phyloP scores from a whole-genome alignment of 768 basidiomycete genomes.

The Termitomyces sp. region DNA sequence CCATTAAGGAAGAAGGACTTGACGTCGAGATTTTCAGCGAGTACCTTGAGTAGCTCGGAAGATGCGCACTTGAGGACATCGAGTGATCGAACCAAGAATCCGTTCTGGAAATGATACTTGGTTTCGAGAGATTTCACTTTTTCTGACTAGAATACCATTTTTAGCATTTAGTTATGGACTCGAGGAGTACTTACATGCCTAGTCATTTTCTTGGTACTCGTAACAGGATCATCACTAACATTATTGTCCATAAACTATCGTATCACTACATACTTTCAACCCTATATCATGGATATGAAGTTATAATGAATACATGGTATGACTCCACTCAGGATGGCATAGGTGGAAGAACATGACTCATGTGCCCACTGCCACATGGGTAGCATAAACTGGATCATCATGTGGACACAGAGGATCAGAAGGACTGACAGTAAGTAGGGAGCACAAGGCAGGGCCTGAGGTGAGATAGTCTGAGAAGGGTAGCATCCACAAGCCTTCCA shows the following conservation, averaged over 20 bases:
- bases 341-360: too few relatives aligned
- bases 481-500: too few relatives aligned
- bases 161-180: not conserved
- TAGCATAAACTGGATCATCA: too few relatives aligned
- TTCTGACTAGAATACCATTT: not conserved
- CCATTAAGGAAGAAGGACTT: conserved; percentile 13
- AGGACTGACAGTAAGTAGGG: too few relatives aligned
- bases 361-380: too few relatives aligned
- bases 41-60: conserved; percentile 24
- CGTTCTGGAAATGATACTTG: conserved; percentile 22
- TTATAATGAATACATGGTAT: not conserved
- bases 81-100: conserved; percentile 15
- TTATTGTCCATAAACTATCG: not conserved
- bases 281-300: not conserved
- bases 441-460: too few relatives aligned
- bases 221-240: not conserved
- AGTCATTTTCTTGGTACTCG: not conserved
- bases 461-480: too few relatives aligned
- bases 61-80: conserved; percentile 8
- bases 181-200: not conserved
- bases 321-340: too few relatives aligned
- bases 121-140: not conserved
- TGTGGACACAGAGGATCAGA: too few relatives aligned
- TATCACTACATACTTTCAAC: not conserved
- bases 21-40: conserved; percentile 19